phyloP scores from a whole-genome alignment of 106 monocot species.

The Dioscorea dumetorum region DNA sequence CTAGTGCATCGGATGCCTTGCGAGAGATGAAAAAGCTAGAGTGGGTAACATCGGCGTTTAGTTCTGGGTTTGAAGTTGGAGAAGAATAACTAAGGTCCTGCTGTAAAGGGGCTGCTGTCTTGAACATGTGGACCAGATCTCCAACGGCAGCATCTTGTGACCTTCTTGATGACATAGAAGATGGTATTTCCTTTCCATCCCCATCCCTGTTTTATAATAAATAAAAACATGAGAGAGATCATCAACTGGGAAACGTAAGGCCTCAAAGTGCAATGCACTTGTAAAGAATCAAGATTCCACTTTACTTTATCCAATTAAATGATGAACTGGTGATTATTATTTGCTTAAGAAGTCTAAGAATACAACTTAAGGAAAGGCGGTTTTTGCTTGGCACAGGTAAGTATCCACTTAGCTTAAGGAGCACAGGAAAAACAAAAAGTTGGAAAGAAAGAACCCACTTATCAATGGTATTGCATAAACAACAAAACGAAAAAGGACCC shows the following conservation, averaged over 20 bases:
- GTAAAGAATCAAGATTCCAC: not conserved
- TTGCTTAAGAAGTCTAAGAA: no score
- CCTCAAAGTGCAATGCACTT: not conserved
- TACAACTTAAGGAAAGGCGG: no score
- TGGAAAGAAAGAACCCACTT: no score
- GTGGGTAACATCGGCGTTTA: slow-evolving; percentile 25
- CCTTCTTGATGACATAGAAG: slow-evolving; percentile 31
- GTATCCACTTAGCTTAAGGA: no score
- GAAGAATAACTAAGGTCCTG: slow-evolving; percentile 46
- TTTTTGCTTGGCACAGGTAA: no score
- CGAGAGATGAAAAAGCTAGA: slow-evolving; percentile 52
- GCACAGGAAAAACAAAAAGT: no score
- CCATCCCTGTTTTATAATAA: slow-evolving; percentile 23
- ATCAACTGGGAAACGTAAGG: not conserved
- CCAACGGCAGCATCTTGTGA: slow-evolving; percentile 94
- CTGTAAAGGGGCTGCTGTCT: slow-evolving; percentile 56
- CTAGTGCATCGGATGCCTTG: slow-evolving; percentile 70
- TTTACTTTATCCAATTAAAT: not conserved
- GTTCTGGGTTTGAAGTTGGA: slow-evolving; percentile 38
- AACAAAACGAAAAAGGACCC: no score
- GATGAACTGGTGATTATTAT: not conserved
- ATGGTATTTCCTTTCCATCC: slow-evolving; percentile 44
- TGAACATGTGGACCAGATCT: slow-evolving; percentile 71
- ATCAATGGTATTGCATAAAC: no score
- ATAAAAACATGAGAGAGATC: not conserved